These are phyloP conservation scores for Kodamaea anthophila DNA, from an alignment of 1,139 yeast species.

Conservation along the genomic window DNA sequence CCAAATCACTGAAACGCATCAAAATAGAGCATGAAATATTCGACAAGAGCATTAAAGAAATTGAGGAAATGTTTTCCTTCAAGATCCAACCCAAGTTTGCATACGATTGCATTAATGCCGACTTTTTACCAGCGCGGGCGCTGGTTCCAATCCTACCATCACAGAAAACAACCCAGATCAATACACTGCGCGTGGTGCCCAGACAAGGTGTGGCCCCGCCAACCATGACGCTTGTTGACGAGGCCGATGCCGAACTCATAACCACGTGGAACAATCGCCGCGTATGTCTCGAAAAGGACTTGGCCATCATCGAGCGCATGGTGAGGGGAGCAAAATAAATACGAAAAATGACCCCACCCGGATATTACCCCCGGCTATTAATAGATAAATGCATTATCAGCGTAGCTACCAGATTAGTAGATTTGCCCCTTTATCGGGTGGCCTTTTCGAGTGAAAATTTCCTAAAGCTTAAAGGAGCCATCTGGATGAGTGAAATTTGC, in stretches of 20 bases:
- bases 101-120: conserved; percentile 23
- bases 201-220: not conserved
- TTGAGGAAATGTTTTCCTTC: conserved; percentile 21
- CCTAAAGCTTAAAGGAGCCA: no score
- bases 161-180: no score
- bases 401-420: no score
- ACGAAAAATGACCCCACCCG: no score
- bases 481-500: no score
- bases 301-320: conserved; percentile 2
- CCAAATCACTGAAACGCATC: conserved; percentile 19
- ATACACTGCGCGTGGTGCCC: no score
- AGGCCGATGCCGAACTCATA: conserved; percentile 8
- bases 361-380: no score
- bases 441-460: no score
- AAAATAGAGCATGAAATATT: conserved; percentile 24
- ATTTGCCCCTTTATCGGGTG: no score
- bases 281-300: conserved; percentile 1
- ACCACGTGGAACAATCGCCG: conserved; percentile 1
- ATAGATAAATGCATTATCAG: no score
- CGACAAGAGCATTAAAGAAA: conserved; percentile 24
- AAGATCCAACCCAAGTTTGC: conserved; percentile 10
- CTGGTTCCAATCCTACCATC: conserved; percentile 10
- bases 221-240: conserved; percentile 3
- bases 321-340: no score
- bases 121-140: conserved; percentile 12